Conservation (phyloP, 106 monocot genomes). For the Alisma plantagoaquatica region DNA sequence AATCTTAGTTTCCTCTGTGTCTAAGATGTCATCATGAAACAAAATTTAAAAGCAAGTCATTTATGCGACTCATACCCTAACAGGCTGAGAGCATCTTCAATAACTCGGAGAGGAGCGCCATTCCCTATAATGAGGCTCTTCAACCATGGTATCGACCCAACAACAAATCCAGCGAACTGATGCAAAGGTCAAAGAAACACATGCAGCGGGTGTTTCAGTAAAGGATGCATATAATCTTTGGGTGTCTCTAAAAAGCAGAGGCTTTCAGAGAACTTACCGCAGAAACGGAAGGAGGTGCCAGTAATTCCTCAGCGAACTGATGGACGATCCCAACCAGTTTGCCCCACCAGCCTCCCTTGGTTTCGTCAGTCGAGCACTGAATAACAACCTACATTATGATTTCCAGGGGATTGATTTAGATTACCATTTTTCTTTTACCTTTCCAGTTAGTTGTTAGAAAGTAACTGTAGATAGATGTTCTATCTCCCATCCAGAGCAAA, state of each 20-base stretch:
- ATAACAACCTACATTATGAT: conserved; percentile 7
- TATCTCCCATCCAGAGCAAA: too few relatives aligned
- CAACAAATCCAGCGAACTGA: conserved; percentile 34
- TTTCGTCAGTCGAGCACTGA: too few relatives aligned
- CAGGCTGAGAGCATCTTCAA: conserved; percentile 36
- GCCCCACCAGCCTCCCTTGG: background rate
- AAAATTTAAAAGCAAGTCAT: background rate
- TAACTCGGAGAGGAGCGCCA: conserved; percentile 32
- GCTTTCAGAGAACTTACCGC: conserved; percentile 25
- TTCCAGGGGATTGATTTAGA: conserved; percentile 1
- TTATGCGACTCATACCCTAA: conserved; percentile 25
- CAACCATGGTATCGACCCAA: conserved; percentile 38
- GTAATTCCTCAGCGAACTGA: conserved; percentile 22
- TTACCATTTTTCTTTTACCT: too few relatives aligned
- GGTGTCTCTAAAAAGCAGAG: background rate
- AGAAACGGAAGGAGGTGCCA: conserved; percentile 32
- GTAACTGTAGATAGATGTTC: too few relatives aligned
- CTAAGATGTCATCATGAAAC: background rate
- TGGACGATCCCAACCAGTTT: background rate
- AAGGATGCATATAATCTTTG: background rate
- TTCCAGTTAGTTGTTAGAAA: too few relatives aligned
- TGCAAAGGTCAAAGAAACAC: background rate
- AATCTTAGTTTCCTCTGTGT: background rate
- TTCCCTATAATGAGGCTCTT: conserved; percentile 43
- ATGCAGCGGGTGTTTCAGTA: background rate